Percentiles rank a stretch among this genome's conserved stretches.
These are phyloP conservation scores for Benincasa hispida DNA, from an alignment of 306 rosid species.

Conservation along the genomic window DNA sequence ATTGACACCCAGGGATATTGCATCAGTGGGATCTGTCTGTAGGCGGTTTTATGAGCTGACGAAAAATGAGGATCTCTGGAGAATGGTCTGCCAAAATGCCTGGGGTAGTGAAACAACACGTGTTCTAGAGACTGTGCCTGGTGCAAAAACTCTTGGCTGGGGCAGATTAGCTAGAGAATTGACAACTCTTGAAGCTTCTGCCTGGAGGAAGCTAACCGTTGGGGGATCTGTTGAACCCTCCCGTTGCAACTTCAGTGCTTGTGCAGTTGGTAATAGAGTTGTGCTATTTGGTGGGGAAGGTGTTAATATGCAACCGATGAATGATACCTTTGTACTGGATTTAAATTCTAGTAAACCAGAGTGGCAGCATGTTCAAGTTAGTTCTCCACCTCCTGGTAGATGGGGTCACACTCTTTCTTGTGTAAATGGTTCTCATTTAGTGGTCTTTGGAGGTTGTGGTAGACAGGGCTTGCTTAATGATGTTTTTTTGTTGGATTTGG, in stretches of 20 bases:
- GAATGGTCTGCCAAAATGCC: constrained; percentile 97
- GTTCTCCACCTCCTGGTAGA: constrained; percentile 99
- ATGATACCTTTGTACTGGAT: constrained; percentile 90
- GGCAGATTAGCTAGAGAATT: constrained; percentile 84
- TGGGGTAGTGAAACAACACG: constrained; percentile 98
- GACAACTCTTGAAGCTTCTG: constrained; percentile 98
- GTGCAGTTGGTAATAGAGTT: constrained; percentile 96
- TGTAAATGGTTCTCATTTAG: constrained; percentile 86
- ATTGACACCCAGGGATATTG: constrained; percentile 93
- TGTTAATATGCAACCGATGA: constrained; percentile 99
- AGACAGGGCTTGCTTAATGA: constrained; percentile 95
- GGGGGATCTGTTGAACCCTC: constrained; percentile 96
- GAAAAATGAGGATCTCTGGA: constrained; percentile 88
- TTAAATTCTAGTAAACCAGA: constrained; percentile 81
- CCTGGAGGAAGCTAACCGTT: constrained; percentile 92
- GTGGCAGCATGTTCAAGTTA: constrained; percentile 96
- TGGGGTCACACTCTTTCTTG: constrained; percentile 99
- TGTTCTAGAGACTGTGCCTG: constrained; percentile 88
- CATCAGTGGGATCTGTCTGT: constrained; percentile 84
- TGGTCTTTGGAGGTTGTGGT: constrained; percentile 99
- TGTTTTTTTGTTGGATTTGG: constrained; percentile 87
- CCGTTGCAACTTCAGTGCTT: constrained; percentile 95
- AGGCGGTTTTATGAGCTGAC: constrained; percentile 62
- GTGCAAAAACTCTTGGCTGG: constrained; percentile 97
- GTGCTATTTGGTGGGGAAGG: constrained; percentile 99